These are phyloP conservation scores for Cyclotella atomus DNA, from an alignment of 108 stramenopile genomes.

Conservation along the genomic window DNA sequence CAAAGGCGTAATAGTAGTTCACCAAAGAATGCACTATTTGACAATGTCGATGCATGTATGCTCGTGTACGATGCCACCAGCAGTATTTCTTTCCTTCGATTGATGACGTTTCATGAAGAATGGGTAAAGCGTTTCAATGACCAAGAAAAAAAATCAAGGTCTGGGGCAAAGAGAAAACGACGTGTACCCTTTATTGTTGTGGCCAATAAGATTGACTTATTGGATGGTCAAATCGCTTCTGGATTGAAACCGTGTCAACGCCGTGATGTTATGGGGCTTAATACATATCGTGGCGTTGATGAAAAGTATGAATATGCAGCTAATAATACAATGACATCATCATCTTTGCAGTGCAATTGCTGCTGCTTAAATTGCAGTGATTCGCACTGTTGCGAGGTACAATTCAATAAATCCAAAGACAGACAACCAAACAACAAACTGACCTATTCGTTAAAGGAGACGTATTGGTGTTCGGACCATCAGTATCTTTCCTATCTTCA, in stretches of 20 bases:
- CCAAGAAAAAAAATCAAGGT: slow-evolving; percentile 21
- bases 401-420: slow-evolving; percentile 18
- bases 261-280: no score
- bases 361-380: neutral
- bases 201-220: slow-evolving; percentile 79
- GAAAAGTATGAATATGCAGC: slow-evolving; percentile 73
- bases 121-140: slow-evolving; percentile 51
- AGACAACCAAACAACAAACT: slow-evolving; percentile 49
- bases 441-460: slow-evolving; percentile 48
- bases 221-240: slow-evolving; percentile 24
- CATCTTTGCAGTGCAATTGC: neutral
- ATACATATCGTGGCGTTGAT: slow-evolving; percentile 63
- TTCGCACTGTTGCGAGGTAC: neutral
- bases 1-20: no score
- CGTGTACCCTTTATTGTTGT: slow-evolving; percentile 75
- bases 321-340: neutral
- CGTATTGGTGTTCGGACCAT: slow-evolving; percentile 55
- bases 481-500: slow-evolving; percentile 73
- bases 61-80: slow-evolving; percentile 83
- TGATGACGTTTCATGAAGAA: slow-evolving; percentile 78
- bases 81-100: slow-evolving; percentile 73
- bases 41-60: slow-evolving; percentile 70
- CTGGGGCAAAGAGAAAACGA: slow-evolving; percentile 1
- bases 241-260: neutral
- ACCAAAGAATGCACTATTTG: slow-evolving; percentile 67